Base-by-base conservation (phyloP, 805 yeast genomes). In the Metschnikowia colocasiae region DNA sequence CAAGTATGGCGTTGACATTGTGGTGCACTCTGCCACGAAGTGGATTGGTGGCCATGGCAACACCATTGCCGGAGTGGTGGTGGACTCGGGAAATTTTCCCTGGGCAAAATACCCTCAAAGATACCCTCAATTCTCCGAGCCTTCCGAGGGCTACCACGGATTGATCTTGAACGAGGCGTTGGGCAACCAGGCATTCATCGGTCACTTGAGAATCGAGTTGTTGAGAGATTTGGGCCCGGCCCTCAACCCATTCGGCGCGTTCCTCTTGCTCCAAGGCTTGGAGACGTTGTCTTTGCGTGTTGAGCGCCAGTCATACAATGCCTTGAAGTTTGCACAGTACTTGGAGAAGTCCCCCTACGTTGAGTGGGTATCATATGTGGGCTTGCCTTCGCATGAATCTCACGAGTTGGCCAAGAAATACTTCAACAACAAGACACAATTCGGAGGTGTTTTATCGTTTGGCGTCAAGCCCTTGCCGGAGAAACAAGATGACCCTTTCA, bases 21-120 rank as follows among this genome's bases (percentile, higher is more conserved):
- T 92, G 29, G 86, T 86, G 18, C 96, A 91, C 68, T 90, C 97
- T 51, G 96, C 97, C 46, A 91, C 98, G 50, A 91, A 91, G 69
- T 92, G 97, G 97, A 91, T 91, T 56, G 96, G 96, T 54, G 98
- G 97, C 50, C 97, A 91, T 64, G 97, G 98, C 63, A 89, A 87
- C 48, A 88, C 97, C 37, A 83, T 91, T 67, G 97, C 86, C 45
- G 98, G 98, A 75, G 87, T 84, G 45, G 76, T 92, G 55, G 77
- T 92, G 40, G 97, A 92, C 65, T 81, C 90, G 31, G 97, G 97
- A 57, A 91, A 86, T 43, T 92, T 92, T 77, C 95, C 92, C 60
- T 92, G 96, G 91, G 74, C 78, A 48, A 79, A 87, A 53, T 79
- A 87, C 69, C 92, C 94, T 38, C 82, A 85, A 61, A 87, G 84